phyloP scores from a whole-genome alignment of 2,329 filamentous ascomycete genomes.

The Alternaria arborescens region DNA sequence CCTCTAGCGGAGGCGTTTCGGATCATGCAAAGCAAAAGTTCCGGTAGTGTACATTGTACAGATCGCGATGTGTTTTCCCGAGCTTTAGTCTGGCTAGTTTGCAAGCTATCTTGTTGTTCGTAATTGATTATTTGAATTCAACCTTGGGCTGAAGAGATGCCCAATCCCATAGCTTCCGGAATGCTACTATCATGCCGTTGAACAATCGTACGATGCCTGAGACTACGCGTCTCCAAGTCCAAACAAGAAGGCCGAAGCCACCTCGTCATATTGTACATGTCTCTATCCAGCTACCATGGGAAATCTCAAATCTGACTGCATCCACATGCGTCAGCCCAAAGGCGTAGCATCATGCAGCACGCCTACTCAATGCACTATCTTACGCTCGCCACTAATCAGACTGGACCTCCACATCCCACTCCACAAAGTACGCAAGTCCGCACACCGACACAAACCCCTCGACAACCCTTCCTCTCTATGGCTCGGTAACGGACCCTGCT shows the following conservation, averaged over 20 bases:
- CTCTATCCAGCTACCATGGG: not conserved
- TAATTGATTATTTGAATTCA: not conserved
- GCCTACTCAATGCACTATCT: not conserved
- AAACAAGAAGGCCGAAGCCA: not conserved
- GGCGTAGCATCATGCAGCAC: not conserved
- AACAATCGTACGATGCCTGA: not conserved
- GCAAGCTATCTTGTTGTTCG: not conserved
- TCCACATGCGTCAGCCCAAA: not conserved
- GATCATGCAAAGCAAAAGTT: conserved; percentile 27
- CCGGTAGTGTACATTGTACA: conserved; percentile 9
- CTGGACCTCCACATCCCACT: not conserved
- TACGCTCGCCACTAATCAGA: not conserved
- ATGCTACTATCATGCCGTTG: not conserved
- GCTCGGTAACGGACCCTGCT: conserved; percentile 11
- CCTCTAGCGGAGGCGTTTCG: conserved; percentile 36
- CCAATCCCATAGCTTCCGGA: not conserved
- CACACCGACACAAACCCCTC: conserved; percentile 9
- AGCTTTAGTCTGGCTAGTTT: conserved; percentile 4
- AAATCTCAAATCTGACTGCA: conserved; percentile 1
- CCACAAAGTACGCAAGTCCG: not conserved
- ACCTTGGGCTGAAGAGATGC: not conserved
- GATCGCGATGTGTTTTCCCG: not conserved
- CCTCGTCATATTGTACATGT: not conserved
- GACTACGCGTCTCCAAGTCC: not conserved
- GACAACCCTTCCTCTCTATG: not conserved